Evolutionary conservation across 2,329 filamentous ascomycete species (phyloP), one percentile per base, ranked within the genome.

Genomic region (Myriosclerotinia curreyana): DNA sequence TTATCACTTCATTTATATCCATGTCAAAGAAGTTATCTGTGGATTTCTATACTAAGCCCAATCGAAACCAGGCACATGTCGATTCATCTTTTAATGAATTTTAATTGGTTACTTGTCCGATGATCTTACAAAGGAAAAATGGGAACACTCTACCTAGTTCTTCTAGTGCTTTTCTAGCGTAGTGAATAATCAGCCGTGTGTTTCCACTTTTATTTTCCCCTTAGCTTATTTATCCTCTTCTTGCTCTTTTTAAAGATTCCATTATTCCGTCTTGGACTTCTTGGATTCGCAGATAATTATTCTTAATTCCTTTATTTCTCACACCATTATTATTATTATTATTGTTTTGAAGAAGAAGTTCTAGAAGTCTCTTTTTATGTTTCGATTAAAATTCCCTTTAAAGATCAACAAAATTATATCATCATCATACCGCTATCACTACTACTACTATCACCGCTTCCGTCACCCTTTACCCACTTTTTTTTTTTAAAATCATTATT

Each of bases 131-230:
- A 20, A 54, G 50, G 25, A 61, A 42, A 12, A 36, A n/a, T n/a
- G n/a, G n/a, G 25, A 36, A 36, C 6, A 36, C 54, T 22, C 52
- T 17, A 53, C 11, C 9, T n/a, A 9, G 49, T 17, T 34, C 49
- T 61, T 61, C 59, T 61, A 61, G 59, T 25, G 49, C 28, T 36
- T 61, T 61, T 61, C 59, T 54, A 61, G 59, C 38, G 59, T 34
- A 1, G 20, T 36, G 49, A 17, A 31, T 22, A 11, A 5, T n/a
- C n/a, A n/a, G n/a, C n/a, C n/a, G n/a, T n/a, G n/a, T n/a, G n/a
- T n/a, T n/a, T n/a, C n/a, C n/a, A n/a, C n/a, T n/a, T n/a, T n/a
- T n/a, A n/a, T n/a, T n/a, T n/a, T n/a, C n/a, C n/a, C n/a, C 34
- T 40, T 31, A 20, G 59, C 17, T 1, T 17, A 34, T 44, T 46